These are phyloP conservation scores for Curvularia lunata DNA, from an alignment of 2,329 filamentous ascomycete genomes.

Conservation along the genomic window DNA sequence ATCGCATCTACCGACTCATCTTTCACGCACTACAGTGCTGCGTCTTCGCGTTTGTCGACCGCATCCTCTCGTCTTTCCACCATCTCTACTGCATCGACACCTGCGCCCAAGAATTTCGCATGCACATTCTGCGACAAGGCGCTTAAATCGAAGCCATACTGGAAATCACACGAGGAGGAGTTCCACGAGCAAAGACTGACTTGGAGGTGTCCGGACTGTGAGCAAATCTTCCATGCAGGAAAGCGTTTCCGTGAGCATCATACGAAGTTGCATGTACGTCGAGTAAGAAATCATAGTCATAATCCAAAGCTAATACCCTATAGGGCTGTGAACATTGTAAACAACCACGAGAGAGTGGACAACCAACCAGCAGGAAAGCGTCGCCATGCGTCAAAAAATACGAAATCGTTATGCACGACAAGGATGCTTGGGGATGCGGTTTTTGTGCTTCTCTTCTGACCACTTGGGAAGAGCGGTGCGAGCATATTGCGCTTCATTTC, in stretches of 20 bases:
- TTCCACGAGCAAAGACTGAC: constrained; percentile 73
- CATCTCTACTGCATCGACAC: constrained; percentile 41
- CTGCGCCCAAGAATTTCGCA: constrained; percentile 49
- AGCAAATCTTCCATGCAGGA: constrained; percentile 71
- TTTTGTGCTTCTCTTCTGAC: constrained; percentile 70
- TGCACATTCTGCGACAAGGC: constrained; percentile 65
- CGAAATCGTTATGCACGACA: constrained; percentile 61
- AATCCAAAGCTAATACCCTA: constrained; percentile 20
- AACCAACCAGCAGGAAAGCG: constrained; percentile 62
- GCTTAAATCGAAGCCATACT: constrained; percentile 72
- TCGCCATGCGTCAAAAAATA: constrained; percentile 49
- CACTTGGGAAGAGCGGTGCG: constrained; percentile 69
- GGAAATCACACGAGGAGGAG: constrained; percentile 73
- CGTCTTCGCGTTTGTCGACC: constrained; percentile 47
- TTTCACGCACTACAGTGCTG: constrained; percentile 47
- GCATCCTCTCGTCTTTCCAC: constrained; percentile 48
- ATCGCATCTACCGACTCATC: constrained; percentile 49
- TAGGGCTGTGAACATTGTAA: constrained; percentile 67
- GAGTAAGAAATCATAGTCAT: background rate
- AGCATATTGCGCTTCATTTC: constrained; percentile 72
- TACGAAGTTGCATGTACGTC: constrained; percentile 66
- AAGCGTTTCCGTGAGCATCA: constrained; percentile 73
- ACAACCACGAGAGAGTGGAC: constrained; percentile 63
- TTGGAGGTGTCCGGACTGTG: constrained; percentile 71
- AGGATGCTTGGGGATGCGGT: constrained; percentile 72